phyloP scores from a whole-genome alignment of 2,329 filamentous ascomycete genomes.

The Fusarium marasasianum region DNA sequence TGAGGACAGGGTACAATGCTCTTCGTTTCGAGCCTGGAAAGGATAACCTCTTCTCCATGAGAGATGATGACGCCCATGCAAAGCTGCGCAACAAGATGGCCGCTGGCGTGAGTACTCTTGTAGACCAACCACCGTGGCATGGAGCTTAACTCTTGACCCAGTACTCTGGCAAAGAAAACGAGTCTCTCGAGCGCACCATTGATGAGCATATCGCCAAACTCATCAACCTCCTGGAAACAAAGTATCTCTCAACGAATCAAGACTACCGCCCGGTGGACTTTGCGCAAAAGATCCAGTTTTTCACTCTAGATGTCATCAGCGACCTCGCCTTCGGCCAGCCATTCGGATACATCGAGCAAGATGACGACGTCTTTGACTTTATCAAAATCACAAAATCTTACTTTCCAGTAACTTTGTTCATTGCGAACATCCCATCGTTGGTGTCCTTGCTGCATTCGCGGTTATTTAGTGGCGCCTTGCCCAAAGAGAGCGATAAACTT shows the following conservation, averaged over 20 bases:
- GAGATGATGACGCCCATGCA: conserved; percentile 58
- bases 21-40: conserved; percentile 58
- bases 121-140: rapidly evolving
- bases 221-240: conserved; percentile 53
- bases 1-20: conserved; percentile 47
- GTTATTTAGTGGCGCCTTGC: conserved; percentile 43
- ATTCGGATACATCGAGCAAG: conserved; percentile 58
- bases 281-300: conserved; percentile 57
- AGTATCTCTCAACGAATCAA: conserved; percentile 52
- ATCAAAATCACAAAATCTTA: conserved; percentile 37
- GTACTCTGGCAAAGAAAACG: conserved; percentile 64
- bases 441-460: background rate
- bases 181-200: conserved; percentile 58
- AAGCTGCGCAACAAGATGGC: conserved; percentile 59
- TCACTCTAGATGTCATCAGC: conserved; percentile 64
- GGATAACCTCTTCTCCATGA: conserved; percentile 64
- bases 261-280: conserved; percentile 54
- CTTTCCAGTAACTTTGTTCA: conserved; percentile 3
- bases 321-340: conserved; percentile 59
- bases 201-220: conserved; percentile 58
- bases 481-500: conserved; percentile 48
- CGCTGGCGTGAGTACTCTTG: conserved; percentile 53
- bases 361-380: conserved; percentile 56
- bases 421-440: background rate
- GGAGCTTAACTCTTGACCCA: background rate